Conservation (phyloP, 345 rosid species). For the Hibiscus syriacus region DNA sequence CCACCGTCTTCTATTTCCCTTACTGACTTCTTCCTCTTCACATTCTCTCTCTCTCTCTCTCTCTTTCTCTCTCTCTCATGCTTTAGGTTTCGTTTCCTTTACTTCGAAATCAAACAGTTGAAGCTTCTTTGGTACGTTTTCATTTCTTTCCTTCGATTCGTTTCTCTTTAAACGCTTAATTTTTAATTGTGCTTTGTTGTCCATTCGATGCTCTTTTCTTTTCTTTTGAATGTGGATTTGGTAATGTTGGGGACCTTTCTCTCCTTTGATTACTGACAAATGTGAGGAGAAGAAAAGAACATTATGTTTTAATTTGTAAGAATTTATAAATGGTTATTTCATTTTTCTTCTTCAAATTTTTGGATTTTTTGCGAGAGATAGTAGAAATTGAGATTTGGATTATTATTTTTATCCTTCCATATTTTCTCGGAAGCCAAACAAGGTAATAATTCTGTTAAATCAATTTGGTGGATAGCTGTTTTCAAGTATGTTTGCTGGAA, state of each 20-base stretch:
- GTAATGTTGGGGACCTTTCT: not conserved
- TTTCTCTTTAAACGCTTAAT: not conserved
- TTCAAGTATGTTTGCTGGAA: not conserved
- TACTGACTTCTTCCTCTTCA: not conserved
- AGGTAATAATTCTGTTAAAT: not conserved
- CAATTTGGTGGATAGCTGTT: not conserved
- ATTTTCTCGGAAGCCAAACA: constrained; percentile 17
- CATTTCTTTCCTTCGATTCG: not conserved
- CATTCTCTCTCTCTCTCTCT: not conserved
- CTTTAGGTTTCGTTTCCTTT: constrained; percentile 39
- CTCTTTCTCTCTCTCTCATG: constrained; percentile 5
- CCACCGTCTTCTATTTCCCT: not conserved
- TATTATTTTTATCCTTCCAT: not conserved
- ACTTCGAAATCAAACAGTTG: constrained; percentile 33
- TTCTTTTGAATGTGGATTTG: constrained; percentile 16
- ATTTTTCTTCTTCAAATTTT: no score
- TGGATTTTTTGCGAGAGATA: no score
- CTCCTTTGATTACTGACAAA: constrained; percentile 25
- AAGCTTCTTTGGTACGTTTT: constrained; percentile 35
- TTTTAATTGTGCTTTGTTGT: constrained; percentile 6
- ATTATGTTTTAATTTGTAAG: not conserved
- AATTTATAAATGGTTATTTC: not conserved
- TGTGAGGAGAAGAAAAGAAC: constrained; percentile 17
- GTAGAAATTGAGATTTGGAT: constrained; percentile 8
- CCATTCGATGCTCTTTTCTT: constrained; percentile 12